Evolutionary conservation across 2,329 filamentous ascomycete species (phyloP), one percentile per base, ranked within the genome.

Genomic region (Exophiala lecanii-corni): DNA sequence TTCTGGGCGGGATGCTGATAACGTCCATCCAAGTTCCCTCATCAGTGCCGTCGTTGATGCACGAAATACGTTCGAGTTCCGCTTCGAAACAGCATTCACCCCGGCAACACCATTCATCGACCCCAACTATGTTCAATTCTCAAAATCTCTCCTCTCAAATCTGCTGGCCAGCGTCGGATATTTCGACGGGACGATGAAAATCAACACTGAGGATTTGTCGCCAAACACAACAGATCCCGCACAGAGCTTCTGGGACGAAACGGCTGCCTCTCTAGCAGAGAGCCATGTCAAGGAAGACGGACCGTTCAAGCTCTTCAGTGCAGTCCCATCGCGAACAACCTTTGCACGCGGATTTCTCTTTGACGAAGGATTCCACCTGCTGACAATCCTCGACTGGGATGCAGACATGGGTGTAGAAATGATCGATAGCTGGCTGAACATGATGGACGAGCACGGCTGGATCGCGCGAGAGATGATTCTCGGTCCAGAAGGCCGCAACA

Each of bases 381-480:
- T 95, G 36, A 89, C 89, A 2, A 82, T 97, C 41, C 77, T 88
- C 18, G 91, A 97, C 54, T 98, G 89, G 85, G 92, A 98, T 61
- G 79, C 88, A 39, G 89, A 96, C 59, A 75, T 97, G 39, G 81
- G 86, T 0, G 72, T 81, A 38, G 87, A 96, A 50, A 88, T 97
- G 53, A 76, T 97, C 49, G 86, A 84, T 68, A 94, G 87, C 66
- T 98, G 92, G 92, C 94, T 94, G 69, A 87, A 82, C 51, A 78
- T 94, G n/a, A 95, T 96, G 78, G 92, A 98, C 54, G 86, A 92
- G 10, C 88, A 97, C 62, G 91, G 91, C 41, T 98, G 91, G 91
- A 97, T 98, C 60, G 86, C 83, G 2, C 84, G 91, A 39, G 91
- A 98, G 69, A 89, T 96, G 67, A 97, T 97, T 47, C 77, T 98